A percentile compares a stretch with the other conserved stretches of the same genome.
These are phyloP conservation scores for Hypoxylon sp. DNA, from an alignment of 2,329 filamentous ascomycete species.

Conservation along the genomic window DNA sequence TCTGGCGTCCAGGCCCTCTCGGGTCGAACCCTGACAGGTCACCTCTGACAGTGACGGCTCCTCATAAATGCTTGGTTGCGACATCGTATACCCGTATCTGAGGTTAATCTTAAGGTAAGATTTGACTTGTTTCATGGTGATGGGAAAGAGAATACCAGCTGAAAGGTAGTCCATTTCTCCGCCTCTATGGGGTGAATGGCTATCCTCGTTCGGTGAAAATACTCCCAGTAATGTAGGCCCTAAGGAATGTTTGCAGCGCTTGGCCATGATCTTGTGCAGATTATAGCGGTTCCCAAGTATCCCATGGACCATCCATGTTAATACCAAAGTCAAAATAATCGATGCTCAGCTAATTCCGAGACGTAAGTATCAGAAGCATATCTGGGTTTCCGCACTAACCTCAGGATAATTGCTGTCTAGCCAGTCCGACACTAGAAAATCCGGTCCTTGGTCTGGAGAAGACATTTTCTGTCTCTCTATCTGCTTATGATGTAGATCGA, in stretches of 20 bases:
- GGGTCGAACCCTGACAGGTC: too few relatives aligned
- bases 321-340: constrained; percentile 23
- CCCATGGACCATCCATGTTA: constrained; percentile 10
- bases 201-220: too few relatives aligned
- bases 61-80: too few relatives aligned
- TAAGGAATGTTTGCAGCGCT: not conserved
- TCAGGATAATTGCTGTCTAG: constrained; percentile 12
- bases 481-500: constrained; percentile 40
- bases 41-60: too few relatives aligned
- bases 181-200: too few relatives aligned
- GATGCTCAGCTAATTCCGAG: constrained; percentile 9
- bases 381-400: constrained; percentile 7
- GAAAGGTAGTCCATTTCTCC: too few relatives aligned
- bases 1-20: too few relatives aligned
- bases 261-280: not conserved
- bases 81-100: too few relatives aligned
- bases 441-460: constrained; percentile 3
- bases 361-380: not conserved
- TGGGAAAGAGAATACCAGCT: too few relatives aligned
- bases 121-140: too few relatives aligned
- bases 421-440: constrained; percentile 6
- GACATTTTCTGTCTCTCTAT: constrained; percentile 22
- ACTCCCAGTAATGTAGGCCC: not conserved
- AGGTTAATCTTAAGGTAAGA: too few relatives aligned
- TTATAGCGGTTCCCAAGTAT: constrained; percentile 6